These are phyloP conservation scores for Silene vulgaris DNA, from an alignment of 179 eudicot genomes.

Conservation along the genomic window DNA sequence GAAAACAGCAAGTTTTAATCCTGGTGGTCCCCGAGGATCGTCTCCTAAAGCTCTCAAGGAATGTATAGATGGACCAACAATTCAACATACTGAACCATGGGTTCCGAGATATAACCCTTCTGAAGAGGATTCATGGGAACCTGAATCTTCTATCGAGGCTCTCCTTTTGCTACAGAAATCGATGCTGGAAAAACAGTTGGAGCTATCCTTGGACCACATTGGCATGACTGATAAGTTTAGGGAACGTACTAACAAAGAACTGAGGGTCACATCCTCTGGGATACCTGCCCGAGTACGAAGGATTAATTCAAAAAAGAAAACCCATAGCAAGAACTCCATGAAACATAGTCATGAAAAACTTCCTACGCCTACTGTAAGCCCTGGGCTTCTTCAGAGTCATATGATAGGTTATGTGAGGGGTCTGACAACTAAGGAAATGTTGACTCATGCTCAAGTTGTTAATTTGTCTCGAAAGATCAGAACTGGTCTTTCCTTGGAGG, in stretches of 20 bases:
- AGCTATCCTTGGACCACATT: slow-evolving; percentile 45
- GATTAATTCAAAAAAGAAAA: slow-evolving; percentile 45
- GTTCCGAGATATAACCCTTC: slow-evolving; percentile 23
- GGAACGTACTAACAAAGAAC: slow-evolving; percentile 32
- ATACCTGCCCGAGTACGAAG: slow-evolving; percentile 71
- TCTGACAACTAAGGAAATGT: slow-evolving; percentile 45
- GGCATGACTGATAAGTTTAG: slow-evolving; percentile 17
- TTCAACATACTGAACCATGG: slow-evolving; percentile 41
- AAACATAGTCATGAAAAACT: slow-evolving; percentile 32
- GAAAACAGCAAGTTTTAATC: slow-evolving; percentile 44
- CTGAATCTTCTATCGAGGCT: slow-evolving; percentile 57
- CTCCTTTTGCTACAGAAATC: slow-evolving; percentile 74
- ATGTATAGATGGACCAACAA: slow-evolving; percentile 34
- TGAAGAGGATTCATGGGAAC: slow-evolving; percentile 36
- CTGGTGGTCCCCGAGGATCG: slow-evolving; percentile 35
- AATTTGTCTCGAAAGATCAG: slow-evolving; percentile 65
- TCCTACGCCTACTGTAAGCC: slow-evolving; percentile 35
- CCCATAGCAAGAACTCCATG: slow-evolving; percentile 24
- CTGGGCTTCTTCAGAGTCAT: slow-evolving; percentile 62
- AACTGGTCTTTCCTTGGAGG: slow-evolving; percentile 62
- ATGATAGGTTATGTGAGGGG: slow-evolving; percentile 75
- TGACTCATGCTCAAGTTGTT: slow-evolving; percentile 73
- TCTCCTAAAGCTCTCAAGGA: slow-evolving; percentile 60
- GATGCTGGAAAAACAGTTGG: slow-evolving; percentile 87
- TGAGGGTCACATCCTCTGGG: slow-evolving; percentile 54